Conservation (phyloP, 2,329 filamentous ascomycete species). For the Ramularia endophylla region DNA sequence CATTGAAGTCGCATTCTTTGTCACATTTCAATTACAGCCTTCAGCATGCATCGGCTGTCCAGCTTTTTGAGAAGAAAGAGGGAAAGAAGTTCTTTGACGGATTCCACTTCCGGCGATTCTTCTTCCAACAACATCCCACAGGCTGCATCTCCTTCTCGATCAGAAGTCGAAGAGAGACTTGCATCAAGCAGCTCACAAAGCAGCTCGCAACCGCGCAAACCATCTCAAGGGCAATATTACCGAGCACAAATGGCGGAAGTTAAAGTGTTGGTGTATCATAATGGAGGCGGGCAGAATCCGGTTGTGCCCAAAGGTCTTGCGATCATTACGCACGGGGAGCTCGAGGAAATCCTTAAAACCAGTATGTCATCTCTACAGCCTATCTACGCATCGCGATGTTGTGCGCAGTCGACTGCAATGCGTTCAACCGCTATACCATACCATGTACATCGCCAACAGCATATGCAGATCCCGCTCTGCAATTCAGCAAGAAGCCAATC, state of each 20-base stretch:
- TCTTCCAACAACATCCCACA: background rate
- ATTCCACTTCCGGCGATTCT: background rate
- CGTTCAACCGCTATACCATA: no score
- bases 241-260: conserved; percentile 2
- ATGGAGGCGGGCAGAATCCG: conserved; percentile 11
- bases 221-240: background rate
- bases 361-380: no score
- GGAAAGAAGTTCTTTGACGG: background rate
- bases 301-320: conserved; percentile 13
- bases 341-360: conserved; percentile 13
- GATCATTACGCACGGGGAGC: conserved; percentile 8
- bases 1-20: no score
- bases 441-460: background rate
- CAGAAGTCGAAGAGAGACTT: background rate
- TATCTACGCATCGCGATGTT: no score
- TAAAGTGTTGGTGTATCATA: conserved; percentile 24
- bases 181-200: background rate
- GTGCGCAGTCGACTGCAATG: no score
- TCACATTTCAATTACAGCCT: no score
- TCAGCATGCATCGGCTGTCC: no score
- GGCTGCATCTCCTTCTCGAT: no score
- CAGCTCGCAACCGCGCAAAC: background rate
- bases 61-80: background rate
- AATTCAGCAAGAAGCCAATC: conserved; percentile 14
- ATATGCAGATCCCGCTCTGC: conserved; percentile 12